A percentile compares a stretch with the other conserved stretches of the same genome.
These are phyloP conservation scores for Pelagomonas calceolata DNA, from an alignment of 108 stramenopile species.

Conservation along the genomic window DNA sequence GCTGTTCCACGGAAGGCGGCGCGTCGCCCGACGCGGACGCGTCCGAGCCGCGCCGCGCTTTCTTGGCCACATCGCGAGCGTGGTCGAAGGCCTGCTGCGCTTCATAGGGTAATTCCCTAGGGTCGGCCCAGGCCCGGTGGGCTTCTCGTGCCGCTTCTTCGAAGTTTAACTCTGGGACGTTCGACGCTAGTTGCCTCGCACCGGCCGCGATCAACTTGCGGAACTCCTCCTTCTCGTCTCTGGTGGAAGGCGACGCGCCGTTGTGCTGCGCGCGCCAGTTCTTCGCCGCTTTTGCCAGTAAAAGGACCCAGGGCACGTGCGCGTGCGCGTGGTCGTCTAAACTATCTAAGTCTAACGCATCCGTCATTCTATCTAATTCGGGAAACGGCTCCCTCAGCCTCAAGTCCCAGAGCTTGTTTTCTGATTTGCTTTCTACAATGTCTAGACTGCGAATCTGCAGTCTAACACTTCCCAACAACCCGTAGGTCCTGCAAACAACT, in stretches of 20 bases:
- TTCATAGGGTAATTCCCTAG: conserved; percentile 34
- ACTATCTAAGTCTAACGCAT: conserved; percentile 32
- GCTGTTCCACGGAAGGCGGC: no score
- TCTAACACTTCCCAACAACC: conserved; percentile 71
- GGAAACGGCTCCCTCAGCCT: conserved; percentile 39
- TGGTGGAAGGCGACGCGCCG: conserved; percentile 37
- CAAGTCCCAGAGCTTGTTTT: conserved; percentile 50
- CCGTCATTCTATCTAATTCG: conserved; percentile 27
- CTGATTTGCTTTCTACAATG: conserved; percentile 62
- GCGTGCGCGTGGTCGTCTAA: conserved; percentile 50
- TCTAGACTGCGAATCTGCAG: conserved; percentile 47
- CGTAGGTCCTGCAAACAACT: conserved; percentile 65
- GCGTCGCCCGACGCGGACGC: no score
- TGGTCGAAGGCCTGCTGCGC: conserved; percentile 31
- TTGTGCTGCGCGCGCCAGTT: conserved; percentile 36
- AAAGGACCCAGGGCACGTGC: conserved; percentile 72
- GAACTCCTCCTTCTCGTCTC: conserved; percentile 71
- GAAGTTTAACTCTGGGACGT: conserved; percentile 59
- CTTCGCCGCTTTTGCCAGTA: conserved; percentile 48
- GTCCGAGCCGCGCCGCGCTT: no score
- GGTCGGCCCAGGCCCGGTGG: conserved; percentile 65
- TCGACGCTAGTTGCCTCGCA: conserved; percentile 39
- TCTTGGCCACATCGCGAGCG: no score
- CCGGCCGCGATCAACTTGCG: conserved; percentile 34
- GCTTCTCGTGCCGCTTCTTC: conserved; percentile 66